A percentile compares a stretch with the other conserved stretches of the same genome.
phyloP scores from a whole-genome alignment of 148 eudicot genomes.

The Camellia sinensis region DNA sequence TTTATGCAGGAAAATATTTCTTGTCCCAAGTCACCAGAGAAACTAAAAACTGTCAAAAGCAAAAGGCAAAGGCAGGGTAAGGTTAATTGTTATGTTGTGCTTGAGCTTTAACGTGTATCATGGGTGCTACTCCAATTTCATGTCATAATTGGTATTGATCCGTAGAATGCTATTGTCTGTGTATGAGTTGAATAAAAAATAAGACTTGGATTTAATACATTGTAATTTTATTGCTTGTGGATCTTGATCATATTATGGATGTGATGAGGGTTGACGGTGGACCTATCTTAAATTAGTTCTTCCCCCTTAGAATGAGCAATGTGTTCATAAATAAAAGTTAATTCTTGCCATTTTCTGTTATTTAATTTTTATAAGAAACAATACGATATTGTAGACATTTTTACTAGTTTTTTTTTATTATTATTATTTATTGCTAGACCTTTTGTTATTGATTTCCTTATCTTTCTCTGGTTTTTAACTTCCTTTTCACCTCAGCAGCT shows the following conservation, averaged over 20 bases:
- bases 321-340: too few species aligned
- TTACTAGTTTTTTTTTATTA: not conserved
- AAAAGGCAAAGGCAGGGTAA: conserved; percentile 62
- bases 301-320: not conserved
- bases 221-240: not conserved
- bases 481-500: not conserved
- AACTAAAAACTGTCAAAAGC: conserved; percentile 50
- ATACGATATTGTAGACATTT: not conserved
- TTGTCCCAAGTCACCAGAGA: conserved; percentile 83
- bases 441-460: not conserved
- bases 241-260: not conserved
- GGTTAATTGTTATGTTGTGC: not conserved
- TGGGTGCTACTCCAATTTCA: not conserved
- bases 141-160: not conserved
- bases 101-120: not conserved
- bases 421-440: not conserved
- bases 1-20: conserved; percentile 46
- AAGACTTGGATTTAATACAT: not conserved
- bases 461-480: not conserved
- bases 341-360: not conserved
- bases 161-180: not conserved
- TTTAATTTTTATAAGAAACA: not conserved
- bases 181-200: not conserved
- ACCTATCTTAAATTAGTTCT: not conserved
- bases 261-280: not conserved